A percentile compares a stretch with the other conserved stretches of the same genome.
Evolutionary conservation across 352 stramenopile genomes (phyloP).

Genomic region (Globisporangium perplexum): DNA sequence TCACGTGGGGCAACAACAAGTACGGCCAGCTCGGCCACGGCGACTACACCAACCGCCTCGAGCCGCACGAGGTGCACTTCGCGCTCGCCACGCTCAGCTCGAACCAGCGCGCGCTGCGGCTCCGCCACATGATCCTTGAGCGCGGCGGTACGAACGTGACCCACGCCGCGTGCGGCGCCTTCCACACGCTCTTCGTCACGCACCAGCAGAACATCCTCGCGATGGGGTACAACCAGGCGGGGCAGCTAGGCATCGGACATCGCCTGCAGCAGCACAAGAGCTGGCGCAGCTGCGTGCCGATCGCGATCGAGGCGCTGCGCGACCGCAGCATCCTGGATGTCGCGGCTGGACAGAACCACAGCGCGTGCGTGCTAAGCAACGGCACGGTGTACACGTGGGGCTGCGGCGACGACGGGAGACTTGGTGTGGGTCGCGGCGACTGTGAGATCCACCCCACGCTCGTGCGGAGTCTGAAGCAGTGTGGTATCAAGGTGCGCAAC

Average conservation of each 20-base stretch:
- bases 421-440: conserved; percentile 40
- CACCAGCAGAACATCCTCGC: conserved; percentile 67
- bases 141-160: conserved; percentile 51
- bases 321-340: conserved; percentile 66
- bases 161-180: conserved; percentile 55
- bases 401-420: conserved; percentile 56
- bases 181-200: conserved; percentile 72
- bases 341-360: conserved; percentile 69
- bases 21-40: conserved; percentile 60
- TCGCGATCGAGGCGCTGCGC: conserved; percentile 35
- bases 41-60: conserved; percentile 36
- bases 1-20: conserved; percentile 76
- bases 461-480: conserved; percentile 31
- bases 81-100: conserved; percentile 36
- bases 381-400: conserved; percentile 74
- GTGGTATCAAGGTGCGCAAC: conserved; percentile 29
- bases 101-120: conserved; percentile 39
- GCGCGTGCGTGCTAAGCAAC: conserved; percentile 63
- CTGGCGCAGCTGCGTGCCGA: conserved; percentile 65
- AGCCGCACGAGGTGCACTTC: conserved; percentile 54
- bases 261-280: conserved; percentile 49
- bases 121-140: conserved; percentile 54
- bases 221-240: conserved; percentile 79
- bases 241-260: conserved; percentile 64
- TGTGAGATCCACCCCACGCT: conserved; percentile 29